Conservation (phyloP, 345 rosid species). For the Erysimum cheiranthoides region DNA sequence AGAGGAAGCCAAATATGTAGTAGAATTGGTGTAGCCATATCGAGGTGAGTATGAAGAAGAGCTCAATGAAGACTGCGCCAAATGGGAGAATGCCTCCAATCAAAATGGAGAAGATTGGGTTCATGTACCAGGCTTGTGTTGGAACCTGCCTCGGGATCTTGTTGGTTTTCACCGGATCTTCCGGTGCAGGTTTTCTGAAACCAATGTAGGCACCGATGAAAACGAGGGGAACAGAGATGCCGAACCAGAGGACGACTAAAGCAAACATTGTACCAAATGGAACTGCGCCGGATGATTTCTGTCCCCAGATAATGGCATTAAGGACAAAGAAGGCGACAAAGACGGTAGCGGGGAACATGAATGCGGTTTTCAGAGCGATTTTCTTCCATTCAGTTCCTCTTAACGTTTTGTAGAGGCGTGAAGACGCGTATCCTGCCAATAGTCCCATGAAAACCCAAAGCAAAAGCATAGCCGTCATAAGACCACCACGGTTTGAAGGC, state of each 20-base stretch:
- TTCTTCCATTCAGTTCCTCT: constrained; percentile 92
- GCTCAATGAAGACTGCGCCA: constrained; percentile 94
- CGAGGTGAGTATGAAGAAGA: constrained; percentile 90
- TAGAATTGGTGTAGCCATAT: constrained; percentile 95
- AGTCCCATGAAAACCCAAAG: constrained; percentile 97
- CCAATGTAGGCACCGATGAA: constrained; percentile 80
- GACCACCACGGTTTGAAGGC: constrained; percentile 90
- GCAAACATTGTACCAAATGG: constrained; percentile 97
- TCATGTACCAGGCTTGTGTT: constrained; percentile 89
- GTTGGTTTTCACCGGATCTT: constrained; percentile 87
- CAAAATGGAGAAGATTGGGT: constrained; percentile 75
- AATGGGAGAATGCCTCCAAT: constrained; percentile 93
- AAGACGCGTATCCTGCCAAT: constrained; percentile 75
- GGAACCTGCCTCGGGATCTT: constrained; percentile 93
- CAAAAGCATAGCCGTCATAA: constrained; percentile 89
- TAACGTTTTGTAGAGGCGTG: constrained; percentile 83
- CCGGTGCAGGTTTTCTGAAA: constrained; percentile 69
- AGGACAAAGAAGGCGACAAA: constrained; percentile 76
- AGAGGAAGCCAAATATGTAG: constrained; percentile 92
- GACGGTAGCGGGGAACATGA: constrained; percentile 71
- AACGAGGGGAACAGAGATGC: constrained; percentile 88
- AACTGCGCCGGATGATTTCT: constrained; percentile 91
- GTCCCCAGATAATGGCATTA: constrained; percentile 92
- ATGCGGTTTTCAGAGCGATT: constrained; percentile 72
- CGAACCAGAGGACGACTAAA: constrained; percentile 83